Evolutionary conservation across 345 rosid genomes (phyloP), one percentile per base, ranked within the genome.

Genomic region (Populus davidiana): DNA sequence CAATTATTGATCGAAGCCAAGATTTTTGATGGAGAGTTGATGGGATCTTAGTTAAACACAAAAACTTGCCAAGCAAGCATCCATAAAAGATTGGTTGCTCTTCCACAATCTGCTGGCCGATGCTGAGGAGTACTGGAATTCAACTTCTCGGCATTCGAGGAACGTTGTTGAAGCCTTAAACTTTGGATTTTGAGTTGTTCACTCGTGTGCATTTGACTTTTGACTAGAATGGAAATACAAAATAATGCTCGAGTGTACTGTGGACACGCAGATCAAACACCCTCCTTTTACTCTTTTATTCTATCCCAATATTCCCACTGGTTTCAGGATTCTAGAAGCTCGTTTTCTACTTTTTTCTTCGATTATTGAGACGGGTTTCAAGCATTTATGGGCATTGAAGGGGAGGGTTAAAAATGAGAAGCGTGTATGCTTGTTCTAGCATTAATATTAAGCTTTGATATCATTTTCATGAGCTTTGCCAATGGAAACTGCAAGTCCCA

Each of bases 201-300:
- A 72, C 86, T 79, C 88, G 86, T 87, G 88, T 78, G 87, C 80
- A 72, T 84, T 80, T 87, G 83, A 86, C 89, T 79, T 77, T 89
- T 82, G 87, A 85, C 90, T 69, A 56, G 1, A 14, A 6, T 43
- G 41, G 67, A 71, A 41, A 31, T 31, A 47, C 23, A 68, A 18
- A 52, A 7, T 5, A 33, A 36, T 69, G 73, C 74, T 4, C 50
- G 71, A 29, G 50, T 36, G 49, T 68, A 27, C 11, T 75, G 41
- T 52, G 6, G 63, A 79, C 74, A 70, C 72, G 39, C 70, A 61
- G 70, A 77, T 67, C 68, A 75, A 81, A 72, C 73, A 49, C 59
- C 73, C 76, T 63, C 66, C 73, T 61, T 72, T 67, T 67, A 16
- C 69, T 27, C 27, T 31, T 29, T 47, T 74, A 68, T 73, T 16